Evolutionary conservation across 2,329 filamentous ascomycete genomes (phyloP), one percentile per base, ranked within the genome.

Genomic region (Ascochyta fabae): DNA sequence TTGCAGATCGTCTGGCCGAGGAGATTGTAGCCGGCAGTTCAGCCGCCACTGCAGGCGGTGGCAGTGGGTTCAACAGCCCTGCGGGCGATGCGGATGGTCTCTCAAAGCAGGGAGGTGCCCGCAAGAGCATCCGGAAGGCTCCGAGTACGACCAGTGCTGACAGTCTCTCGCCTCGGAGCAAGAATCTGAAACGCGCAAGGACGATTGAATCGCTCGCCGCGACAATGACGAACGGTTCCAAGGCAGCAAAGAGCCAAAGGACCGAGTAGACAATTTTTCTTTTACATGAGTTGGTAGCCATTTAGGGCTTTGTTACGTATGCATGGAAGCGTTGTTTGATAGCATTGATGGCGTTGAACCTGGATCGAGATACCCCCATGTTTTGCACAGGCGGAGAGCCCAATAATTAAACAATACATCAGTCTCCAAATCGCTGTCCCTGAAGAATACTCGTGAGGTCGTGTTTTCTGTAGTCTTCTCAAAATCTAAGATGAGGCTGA

Each of bases 11-110:
- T 1, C 66, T 82, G 0, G 78, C 78, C 0, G 78, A 81, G 31
- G 78, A 80, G 15, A 82, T 82, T 33, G 78, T 78, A 0, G 77
- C 79, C 1, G 80, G 80, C 12, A 80, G 78, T 46, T 79, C 77
- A 10, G 80, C 80, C 2, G 81, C 80, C 0, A 80, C 79, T 3
- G 79, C 77, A 4, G 80, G 78, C 12, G 80, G 80, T 9, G 80
- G 80, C 6, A 80, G 78, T 38, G 80, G 80, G 0, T 81, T 78
- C 53, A 77, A 76, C 34, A 80, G 69, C 40, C 80, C 80, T 13
- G 53, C 43, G 7, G 53, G 31, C 27, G 13, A 29, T 4, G 16
- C 19, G 0, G 59, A 40, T 13, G 40, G n/a, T 1, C 27, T 33
- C 2, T 24, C 34, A 4, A 51, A 34, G 15, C 16, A 36, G 10